Evolutionary conservation across 176 grass and related monocot species (phyloP), one percentile per base, ranked within the genome.

Genomic region (Alloteropsis semialata): DNA sequence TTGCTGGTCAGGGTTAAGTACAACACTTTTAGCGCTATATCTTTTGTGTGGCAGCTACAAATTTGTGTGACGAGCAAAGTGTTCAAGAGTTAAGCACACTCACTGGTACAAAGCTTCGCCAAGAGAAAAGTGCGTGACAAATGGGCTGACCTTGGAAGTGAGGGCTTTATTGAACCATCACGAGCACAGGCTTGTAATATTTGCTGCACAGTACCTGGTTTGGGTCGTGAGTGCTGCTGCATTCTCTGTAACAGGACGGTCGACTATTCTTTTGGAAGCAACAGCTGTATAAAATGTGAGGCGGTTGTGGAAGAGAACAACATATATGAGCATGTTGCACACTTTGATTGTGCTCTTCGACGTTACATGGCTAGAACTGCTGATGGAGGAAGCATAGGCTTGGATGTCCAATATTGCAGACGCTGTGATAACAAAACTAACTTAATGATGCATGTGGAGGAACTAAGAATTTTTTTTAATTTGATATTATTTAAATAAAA

Each of bases 351-450:
- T 86, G 96, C 96, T 82, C 96, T 93, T 83, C 73, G 76, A 21
- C 87, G 71, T 86, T 96, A 80, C 69, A 90, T 99, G 96, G 91
- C 91, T 85, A 93, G 96, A 74, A 93, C 92, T 59, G 93, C 96
- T n/a, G n/a, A n/a, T 85, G 96, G 96, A 60, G 96, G 93, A 85
- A 66, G 30, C 41, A 89, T 99, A 44, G 89, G 62, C 60, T 81
- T 99, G 76, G 89, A 99, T 87, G 85, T 93, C 16, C 91, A 99
- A 77, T 99, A 99, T 87, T 99, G 96, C 78, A 89, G 93, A 74
- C 59, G 85, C 19, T 99, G 96, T 80, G 96, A 99, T 71, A 95
- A 92, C 85, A 99, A 90, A 91, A 93, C 78, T 14, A 88, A 99
- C 58, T 77, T 99, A 43, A 82, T 99, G 79, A 79, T 75, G 51